Conservation (phyloP, 1,284 basidiomycete species). For the Rhodofomes roseus region DNA sequence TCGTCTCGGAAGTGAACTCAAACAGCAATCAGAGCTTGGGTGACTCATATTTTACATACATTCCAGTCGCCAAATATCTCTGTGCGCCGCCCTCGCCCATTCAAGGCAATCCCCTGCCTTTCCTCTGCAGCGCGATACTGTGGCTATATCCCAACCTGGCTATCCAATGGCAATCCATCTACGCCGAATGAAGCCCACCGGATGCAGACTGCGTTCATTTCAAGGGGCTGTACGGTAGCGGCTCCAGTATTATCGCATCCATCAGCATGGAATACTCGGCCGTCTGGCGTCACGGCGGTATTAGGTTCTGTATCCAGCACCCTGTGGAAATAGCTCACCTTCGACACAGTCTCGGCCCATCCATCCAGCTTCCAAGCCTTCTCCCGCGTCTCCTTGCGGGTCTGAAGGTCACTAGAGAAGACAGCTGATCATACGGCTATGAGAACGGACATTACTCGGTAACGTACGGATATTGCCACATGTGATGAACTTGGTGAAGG, state of each 20-base stretch:
- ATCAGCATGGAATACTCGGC: constrained; percentile 72
- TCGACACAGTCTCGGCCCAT: constrained; percentile 92
- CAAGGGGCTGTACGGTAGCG: constrained; percentile 77
- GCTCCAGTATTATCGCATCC: constrained; percentile 74
- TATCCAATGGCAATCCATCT: neutral
- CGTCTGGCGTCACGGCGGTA: constrained; percentile 45
- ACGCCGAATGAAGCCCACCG: neutral
- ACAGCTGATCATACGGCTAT: constrained; percentile 3
- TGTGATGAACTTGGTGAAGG: constrained; percentile 87
- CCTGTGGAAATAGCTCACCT: constrained; percentile 46
- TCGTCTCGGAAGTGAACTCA: constrained; percentile 4
- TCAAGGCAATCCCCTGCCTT: neutral
- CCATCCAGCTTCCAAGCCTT: constrained; percentile 90
- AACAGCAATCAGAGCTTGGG: constrained; percentile 7
- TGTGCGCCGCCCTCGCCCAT: neutral
- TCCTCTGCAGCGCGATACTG: neutral
- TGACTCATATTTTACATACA: constrained; percentile 4
- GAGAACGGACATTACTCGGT: constrained; percentile 9
- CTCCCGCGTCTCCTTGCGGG: constrained; percentile 79
- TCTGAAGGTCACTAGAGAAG: constrained; percentile 63
- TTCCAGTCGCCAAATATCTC: neutral
- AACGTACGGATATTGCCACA: constrained; percentile 90
- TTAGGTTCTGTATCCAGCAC: constrained; percentile 10
- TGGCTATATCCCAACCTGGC: neutral
- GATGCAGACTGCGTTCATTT: constrained; percentile 40